phyloP scores from a whole-genome alignment of 164 flowering plant species.

The Berberis thunbergii region DNA sequence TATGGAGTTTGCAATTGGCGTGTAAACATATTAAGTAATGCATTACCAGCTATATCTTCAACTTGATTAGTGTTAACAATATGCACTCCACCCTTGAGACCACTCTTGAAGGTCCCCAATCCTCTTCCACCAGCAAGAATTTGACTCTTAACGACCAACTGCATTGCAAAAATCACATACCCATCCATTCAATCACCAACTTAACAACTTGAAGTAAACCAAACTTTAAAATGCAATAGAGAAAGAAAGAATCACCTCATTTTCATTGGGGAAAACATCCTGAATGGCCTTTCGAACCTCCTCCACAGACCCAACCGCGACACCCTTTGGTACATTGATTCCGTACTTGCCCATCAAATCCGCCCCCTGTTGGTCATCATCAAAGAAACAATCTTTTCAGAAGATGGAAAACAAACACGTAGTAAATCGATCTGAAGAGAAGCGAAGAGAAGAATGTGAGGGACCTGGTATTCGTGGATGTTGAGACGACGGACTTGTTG shows the following conservation, averaged over 20 bases:
- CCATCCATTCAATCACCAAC: too few relatives aligned
- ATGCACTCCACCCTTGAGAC: slow-evolving; percentile 94
- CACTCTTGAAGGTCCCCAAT: slow-evolving; percentile 82
- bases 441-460: neutral
- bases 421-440: neutral
- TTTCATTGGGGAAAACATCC: slow-evolving; percentile 52
- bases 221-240: neutral
- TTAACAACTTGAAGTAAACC: neutral
- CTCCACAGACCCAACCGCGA: slow-evolving; percentile 57
- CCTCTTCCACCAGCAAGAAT: slow-evolving; percentile 98
- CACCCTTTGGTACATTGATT: slow-evolving; percentile 87
- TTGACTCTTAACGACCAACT: slow-evolving; percentile 98
- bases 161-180: slow-evolving; percentile 3
- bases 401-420: neutral
- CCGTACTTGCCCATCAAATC: slow-evolving; percentile 90
- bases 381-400: neutral
- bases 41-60: slow-evolving; percentile 80
- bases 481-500: slow-evolving; percentile 98
- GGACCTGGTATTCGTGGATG: slow-evolving; percentile 95
- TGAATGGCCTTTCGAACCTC: slow-evolving; percentile 57
- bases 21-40: neutral
- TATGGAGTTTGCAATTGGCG: neutral
- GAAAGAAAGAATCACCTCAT: slow-evolving; percentile 42
- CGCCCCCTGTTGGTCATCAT: slow-evolving; percentile 52
- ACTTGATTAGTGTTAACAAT: slow-evolving; percentile 73